Conservation (phyloP, 352 stramenopile species). For the Phytophthora chlamydospora region DNA sequence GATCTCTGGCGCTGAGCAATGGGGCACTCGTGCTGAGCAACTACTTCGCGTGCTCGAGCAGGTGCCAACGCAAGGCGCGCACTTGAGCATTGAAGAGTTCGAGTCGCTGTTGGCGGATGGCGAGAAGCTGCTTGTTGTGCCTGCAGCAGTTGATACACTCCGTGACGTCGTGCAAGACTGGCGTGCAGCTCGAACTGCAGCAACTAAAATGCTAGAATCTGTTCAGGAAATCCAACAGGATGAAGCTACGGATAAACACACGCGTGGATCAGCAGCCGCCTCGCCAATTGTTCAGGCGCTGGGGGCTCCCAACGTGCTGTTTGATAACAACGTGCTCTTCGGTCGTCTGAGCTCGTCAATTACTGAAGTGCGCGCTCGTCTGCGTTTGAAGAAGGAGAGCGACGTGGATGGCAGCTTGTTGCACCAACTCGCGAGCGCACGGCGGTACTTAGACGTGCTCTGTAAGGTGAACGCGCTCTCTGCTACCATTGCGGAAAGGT, state of each 20-base stretch:
- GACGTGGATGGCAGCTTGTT: slow-evolving; percentile 17
- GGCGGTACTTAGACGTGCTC: slow-evolving; percentile 38
- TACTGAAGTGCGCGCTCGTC: slow-evolving; percentile 3
- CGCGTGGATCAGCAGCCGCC: slow-evolving; percentile 5
- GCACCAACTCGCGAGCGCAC: slow-evolving; percentile 20
- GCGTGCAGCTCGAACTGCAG: slow-evolving; percentile 27
- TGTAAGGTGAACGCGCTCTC: slow-evolving; percentile 37
- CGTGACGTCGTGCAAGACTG: slow-evolving; percentile 37
- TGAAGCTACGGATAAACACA: slow-evolving; percentile 18
- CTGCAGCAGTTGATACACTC: slow-evolving; percentile 29
- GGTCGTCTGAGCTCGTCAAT: slow-evolving; percentile 22
- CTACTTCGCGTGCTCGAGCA: slow-evolving; percentile 22
- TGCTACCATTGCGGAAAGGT: slow-evolving; percentile 23
- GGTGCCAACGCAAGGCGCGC: not conserved
- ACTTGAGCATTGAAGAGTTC: slow-evolving; percentile 16
- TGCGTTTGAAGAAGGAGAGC: slow-evolving; percentile 29
- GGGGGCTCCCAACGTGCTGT: slow-evolving; percentile 27
- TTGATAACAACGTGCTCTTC: slow-evolving; percentile 32
- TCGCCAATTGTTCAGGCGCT: slow-evolving; percentile 21
- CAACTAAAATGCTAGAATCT: slow-evolving; percentile 27
- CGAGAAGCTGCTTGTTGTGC: slow-evolving; percentile 29
- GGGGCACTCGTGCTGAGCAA: slow-evolving; percentile 31
- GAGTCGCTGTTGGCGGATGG: slow-evolving; percentile 35
- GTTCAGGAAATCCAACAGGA: slow-evolving; percentile 29
- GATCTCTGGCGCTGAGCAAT: slow-evolving; percentile 28